Base-by-base conservation (phyloP, 306 rosid genomes). In the Boehmeria nivea region DNA sequence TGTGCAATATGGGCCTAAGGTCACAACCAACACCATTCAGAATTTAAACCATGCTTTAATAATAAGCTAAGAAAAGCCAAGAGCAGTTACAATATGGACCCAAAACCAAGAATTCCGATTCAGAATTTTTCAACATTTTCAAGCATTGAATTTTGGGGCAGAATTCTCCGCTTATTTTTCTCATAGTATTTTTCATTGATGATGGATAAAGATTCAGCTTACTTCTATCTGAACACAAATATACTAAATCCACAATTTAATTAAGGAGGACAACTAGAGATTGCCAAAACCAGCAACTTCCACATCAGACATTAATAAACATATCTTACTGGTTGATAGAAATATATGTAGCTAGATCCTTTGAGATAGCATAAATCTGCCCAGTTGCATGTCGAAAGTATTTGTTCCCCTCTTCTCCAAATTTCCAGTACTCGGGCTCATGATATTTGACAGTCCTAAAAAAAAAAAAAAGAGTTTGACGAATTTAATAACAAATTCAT, bases 361-460 rank as follows among this genome's bases (percentile, higher is more conserved):
- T 91, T 21, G 99, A 91, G 67, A 93, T 58, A 43, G 99, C 99
- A 66, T 93, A 87, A 74, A 93, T 93, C 80, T 93, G 99, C 49
- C 99, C 99, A 40, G 96, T 87, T 71, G 99, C 99, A 55, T 93
- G 99, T 47, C 99, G 79, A 52, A 87, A 81, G 74, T 93, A 93
- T 73, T 93, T 93, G 79, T 83, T 93, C 34, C 99, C 99, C 50
- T 79, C 96, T 77, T 93, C 99, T 63, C 99, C 96, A 70, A 93
- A 93, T 66, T 93, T 93, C 95, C 99, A 93, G 81, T 71, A 85
- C 72, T 93, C 99, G 9, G 99, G 99, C 63, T 93, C 99, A 15
- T 78, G 89, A 77, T 93, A 93, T 59, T 93, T 93, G 63, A 93
- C 94, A 78, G 68, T 85, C 81, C 99, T 93, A 43, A 15, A 61